Evolutionary conservation across 2,329 filamentous ascomycete genomes (phyloP), one percentile per base, ranked within the genome.

Genomic region (Mycogone perniciosa): DNA sequence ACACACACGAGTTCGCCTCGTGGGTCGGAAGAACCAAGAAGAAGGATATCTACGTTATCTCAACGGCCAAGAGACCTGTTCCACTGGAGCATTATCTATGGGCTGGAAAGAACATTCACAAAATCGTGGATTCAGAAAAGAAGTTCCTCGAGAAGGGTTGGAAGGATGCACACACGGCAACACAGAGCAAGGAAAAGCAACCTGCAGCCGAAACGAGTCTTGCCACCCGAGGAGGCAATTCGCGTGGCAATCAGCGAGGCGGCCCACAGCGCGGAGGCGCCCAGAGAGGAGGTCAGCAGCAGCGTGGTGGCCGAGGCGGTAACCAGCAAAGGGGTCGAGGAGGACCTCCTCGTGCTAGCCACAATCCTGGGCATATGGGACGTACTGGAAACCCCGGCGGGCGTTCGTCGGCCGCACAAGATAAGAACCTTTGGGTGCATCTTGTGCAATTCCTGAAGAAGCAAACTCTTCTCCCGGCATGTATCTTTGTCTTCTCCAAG

Each of bases 1-100:
- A 99, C 65, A 97, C 93, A 0, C 83, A 96, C 56, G 93, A 99
- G 65, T 99, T 99, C 62, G 93, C 93, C 1, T 97, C 91, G 0
- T 99, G 93, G 93, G 92, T 99, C 27, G 93, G 93, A 8, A 81
- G 93, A 46, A 99, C 93, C 1, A 99, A 99, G 72, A 92, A 95
- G 71, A 97, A 96, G 70, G 88, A 99, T 62, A 97, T 99, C 33
- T 99, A 97, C 65, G 93, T 99, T 60, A 99, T 99, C 50, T 97
- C 93, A 0, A 99, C 93, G 0, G 85, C 91, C 0, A 99, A 99
- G 68, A 82, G 93, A 53, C 93, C 93, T 0, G 89, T 99, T 1
- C 93, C 93, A 0, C 73, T 99, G 2, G 93, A 99, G 62, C 93
- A 99, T 67, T 99, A 92, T 62, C 77, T 99, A 1, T 99, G 93